Conservation (phyloP, 139 green algal species). For the Chlamydomonas sp. region DNA sequence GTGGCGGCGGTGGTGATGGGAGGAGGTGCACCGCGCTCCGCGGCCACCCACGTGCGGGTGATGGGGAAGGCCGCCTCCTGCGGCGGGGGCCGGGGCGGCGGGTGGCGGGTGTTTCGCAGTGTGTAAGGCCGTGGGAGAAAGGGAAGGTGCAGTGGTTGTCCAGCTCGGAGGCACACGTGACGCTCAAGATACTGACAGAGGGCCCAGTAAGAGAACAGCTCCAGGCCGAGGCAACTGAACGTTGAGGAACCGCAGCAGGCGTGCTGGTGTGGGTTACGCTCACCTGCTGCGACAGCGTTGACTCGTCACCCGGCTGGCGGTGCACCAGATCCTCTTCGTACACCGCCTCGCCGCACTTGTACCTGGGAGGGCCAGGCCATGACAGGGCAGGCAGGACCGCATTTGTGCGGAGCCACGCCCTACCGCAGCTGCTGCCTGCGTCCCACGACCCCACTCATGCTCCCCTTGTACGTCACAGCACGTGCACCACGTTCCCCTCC, state of each 20-base stretch:
- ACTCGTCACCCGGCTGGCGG: conserved; percentile 63
- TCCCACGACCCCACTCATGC: too few relatives aligned
- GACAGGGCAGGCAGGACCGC: neutral
- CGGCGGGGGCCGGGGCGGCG: neutral
- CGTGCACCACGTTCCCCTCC: too few relatives aligned
- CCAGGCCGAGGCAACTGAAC: neutral
- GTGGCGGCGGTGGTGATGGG: too few relatives aligned
- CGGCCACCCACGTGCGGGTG: conserved; percentile 4
- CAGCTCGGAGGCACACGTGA: too few relatives aligned
- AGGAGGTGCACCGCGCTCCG: neutral
- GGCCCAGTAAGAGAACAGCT: too few relatives aligned
- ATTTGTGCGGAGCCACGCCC: neutral
- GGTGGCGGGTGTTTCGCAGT: too few relatives aligned
- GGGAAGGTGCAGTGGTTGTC: too few relatives aligned
- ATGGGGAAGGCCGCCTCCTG: conserved; percentile 56
- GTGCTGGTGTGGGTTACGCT: neutral
- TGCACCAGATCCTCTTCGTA: conserved; percentile 85
- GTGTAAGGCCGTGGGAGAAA: too few relatives aligned
- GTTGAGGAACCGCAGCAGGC: neutral
- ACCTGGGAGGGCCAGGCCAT: conserved; percentile 44
- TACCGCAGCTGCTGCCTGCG: neutral
- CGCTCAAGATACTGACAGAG: too few relatives aligned
- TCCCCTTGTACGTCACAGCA: too few relatives aligned
- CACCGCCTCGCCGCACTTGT: conserved; percentile 67
- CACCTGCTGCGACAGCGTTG: conserved; percentile 53